phyloP scores from a whole-genome alignment of 164 flowering plant genomes.

The Vitis vinifera region ASM3070453v1 NC_081805.1:7930001-7930500 shows the following conservation, averaged over 20 bases:
- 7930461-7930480: constrained; percentile 72
- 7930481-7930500: constrained; percentile 90
- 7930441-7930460: constrained; percentile 65
- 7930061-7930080: constrained; percentile 77
- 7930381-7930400: constrained; percentile 6
- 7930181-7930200: background rate
- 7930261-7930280: constrained; percentile 83
- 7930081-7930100: constrained; percentile 73
- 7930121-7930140: constrained; percentile 91
- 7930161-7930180: background rate
- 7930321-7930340: background rate
- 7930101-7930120: constrained; percentile 49
- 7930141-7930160: constrained; percentile 45
- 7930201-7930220: background rate
- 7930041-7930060: constrained; percentile 47
- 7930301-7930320: constrained; percentile 53
- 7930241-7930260: constrained; percentile 91
- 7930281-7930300: constrained; percentile 90
- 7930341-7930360: background rate
- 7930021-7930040: background rate
- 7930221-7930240: constrained; percentile 4
- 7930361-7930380: background rate
- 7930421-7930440: constrained; percentile 83
- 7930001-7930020: background rate
- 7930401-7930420: background rate